phyloP scores from a whole-genome alignment of 2,329 filamentous ascomycete genomes.

The Microcyclospora tardicrescens region DNA sequence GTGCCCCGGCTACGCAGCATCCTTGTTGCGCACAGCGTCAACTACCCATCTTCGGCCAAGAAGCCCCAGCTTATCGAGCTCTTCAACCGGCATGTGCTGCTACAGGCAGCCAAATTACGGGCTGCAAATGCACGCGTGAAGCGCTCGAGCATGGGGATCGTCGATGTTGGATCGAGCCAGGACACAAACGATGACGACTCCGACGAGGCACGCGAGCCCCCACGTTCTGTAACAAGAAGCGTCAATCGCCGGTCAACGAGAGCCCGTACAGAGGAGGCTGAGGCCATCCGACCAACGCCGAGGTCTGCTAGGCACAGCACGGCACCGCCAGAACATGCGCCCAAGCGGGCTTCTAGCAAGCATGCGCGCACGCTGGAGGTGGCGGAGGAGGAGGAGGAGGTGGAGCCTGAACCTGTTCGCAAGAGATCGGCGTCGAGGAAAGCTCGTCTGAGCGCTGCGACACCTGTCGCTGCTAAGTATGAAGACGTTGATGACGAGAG shows the following conservation, averaged over 20 bases:
- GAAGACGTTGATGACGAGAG: constrained; percentile 36
- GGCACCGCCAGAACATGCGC: constrained; percentile 19
- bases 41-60: constrained; percentile 80
- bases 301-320: constrained; percentile 19
- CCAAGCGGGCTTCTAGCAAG: constrained; percentile 29
- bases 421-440: constrained; percentile 20
- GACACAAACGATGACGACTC: constrained; percentile 41
- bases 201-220: constrained; percentile 34
- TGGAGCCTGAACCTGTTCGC: constrained; percentile 42
- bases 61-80: constrained; percentile 78
- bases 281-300: constrained; percentile 19
- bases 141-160: constrained; percentile 77
- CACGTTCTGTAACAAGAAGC: constrained; percentile 15
- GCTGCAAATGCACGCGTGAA: constrained; percentile 64
- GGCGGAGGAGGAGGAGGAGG: constrained; percentile 25
- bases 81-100: constrained; percentile 65
- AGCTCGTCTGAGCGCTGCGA: constrained; percentile 13
- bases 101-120: constrained; percentile 65
- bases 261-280: constrained; percentile 27
- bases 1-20: constrained; percentile 83
- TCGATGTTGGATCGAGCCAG: constrained; percentile 45
- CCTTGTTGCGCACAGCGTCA: constrained; percentile 74
- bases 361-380: constrained; percentile 28
- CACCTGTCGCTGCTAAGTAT: constrained; percentile 18
- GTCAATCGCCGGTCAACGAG: constrained; percentile 15